These are phyloP conservation scores for Leptographium radiaticola DNA, from an alignment of 2,329 filamentous ascomycete species.

Conservation along the genomic window DNA sequence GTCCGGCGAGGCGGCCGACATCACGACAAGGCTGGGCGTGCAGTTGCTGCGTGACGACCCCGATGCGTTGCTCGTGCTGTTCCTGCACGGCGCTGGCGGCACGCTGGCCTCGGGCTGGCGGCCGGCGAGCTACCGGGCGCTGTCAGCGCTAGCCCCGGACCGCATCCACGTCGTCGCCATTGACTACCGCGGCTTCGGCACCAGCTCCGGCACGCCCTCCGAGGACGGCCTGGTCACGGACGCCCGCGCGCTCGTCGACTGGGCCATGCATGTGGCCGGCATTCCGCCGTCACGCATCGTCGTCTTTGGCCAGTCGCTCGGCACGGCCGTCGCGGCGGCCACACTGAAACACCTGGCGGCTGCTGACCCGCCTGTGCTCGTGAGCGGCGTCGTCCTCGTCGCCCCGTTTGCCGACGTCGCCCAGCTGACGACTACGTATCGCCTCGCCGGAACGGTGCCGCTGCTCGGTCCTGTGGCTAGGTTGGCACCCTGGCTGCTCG, in stretches of 20 bases:
- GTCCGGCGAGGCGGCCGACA: conserved; percentile 19
- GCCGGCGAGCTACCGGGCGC: conserved; percentile 40
- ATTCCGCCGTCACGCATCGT: conserved; percentile 42
- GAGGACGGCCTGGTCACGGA: conserved; percentile 42
- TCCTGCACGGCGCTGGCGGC: conserved; percentile 43
- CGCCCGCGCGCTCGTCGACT: conserved; percentile 37
- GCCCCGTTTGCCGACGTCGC: conserved; percentile 44
- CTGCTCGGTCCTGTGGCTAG: conserved; percentile 36
- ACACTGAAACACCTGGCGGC: conserved; percentile 8
- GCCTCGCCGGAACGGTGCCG: conserved; percentile 39
- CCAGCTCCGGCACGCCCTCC: conserved; percentile 37
- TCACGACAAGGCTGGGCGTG: conserved; percentile 24
- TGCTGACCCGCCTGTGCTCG: conserved; percentile 22
- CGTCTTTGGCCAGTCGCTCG: conserved; percentile 47
- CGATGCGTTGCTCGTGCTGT: conserved; percentile 29
- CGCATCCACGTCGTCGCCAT: conserved; percentile 45
- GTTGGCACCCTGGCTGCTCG: conserved; percentile 29
- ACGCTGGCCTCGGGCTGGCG: conserved; percentile 43
- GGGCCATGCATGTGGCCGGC: conserved; percentile 35
- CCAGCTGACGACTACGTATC: conserved; percentile 41
- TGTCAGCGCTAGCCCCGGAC: conserved; percentile 33
- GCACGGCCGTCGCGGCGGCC: conserved; percentile 29
- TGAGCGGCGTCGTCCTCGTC: conserved; percentile 41
- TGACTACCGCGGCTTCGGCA: conserved; percentile 50
- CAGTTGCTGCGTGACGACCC: conserved; percentile 30